Conservation (phyloP, 345 rosid genomes). For the Acer yangbiense region DNA sequence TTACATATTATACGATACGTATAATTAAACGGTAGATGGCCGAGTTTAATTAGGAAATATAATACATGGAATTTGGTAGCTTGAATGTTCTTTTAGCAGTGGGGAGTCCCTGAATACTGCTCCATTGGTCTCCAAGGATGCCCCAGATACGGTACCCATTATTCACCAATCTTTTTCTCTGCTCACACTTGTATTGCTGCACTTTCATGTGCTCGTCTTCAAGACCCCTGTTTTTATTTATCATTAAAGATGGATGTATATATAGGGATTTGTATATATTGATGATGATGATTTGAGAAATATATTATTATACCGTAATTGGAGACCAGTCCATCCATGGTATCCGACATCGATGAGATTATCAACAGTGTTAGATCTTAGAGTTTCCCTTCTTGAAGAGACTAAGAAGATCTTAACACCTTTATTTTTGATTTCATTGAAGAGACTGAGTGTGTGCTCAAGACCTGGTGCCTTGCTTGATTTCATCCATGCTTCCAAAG, state of each 20-base stretch:
- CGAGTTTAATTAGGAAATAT: conserved; percentile 35
- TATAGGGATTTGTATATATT: too few relatives aligned
- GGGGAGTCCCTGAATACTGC: conserved; percentile 72
- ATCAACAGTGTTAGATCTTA: conserved; percentile 75
- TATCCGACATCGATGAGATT: conserved; percentile 83
- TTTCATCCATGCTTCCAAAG: conserved; percentile 66
- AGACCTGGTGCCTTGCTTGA: conserved; percentile 66
- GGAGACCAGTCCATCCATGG: conserved; percentile 76
- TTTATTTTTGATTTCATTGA: conserved; percentile 58
- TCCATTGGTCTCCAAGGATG: conserved; percentile 80
- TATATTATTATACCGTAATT: conserved; percentile 36
- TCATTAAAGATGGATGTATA: too few relatives aligned
- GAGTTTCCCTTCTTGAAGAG: conserved; percentile 72
- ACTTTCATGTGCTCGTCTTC: conserved; percentile 62
- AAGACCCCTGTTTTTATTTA: conserved; percentile 43
- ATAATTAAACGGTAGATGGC: background rate
- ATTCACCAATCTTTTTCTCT: conserved; percentile 45
- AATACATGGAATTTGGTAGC: conserved; percentile 85
- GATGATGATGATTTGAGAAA: too few relatives aligned
- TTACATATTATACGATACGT: background rate
- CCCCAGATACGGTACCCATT: conserved; percentile 85
- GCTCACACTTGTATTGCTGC: conserved; percentile 63
- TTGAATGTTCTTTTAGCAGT: conserved; percentile 74
- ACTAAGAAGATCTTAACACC: conserved; percentile 76
- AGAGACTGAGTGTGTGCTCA: conserved; percentile 52